A percentile compares a stretch with the other conserved stretches of the same genome.
These are phyloP conservation scores for Pseudocercospora fijiensis DNA, from an alignment of 2,329 filamentous ascomycete genomes.

Conservation along the genomic window DNA sequence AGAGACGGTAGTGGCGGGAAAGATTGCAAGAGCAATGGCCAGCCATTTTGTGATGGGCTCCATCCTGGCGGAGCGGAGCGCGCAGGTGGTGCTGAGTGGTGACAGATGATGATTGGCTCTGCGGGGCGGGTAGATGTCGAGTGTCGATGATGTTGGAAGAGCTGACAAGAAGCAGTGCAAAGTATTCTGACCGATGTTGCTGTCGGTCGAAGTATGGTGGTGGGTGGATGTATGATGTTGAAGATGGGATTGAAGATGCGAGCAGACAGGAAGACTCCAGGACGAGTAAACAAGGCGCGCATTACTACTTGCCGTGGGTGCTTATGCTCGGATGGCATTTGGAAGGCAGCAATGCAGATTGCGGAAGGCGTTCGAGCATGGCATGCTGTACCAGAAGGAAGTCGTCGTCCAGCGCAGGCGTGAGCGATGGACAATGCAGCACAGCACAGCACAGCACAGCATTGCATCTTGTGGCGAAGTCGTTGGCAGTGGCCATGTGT, in stretches of 20 bases:
- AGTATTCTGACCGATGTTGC: not conserved
- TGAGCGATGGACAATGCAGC: not conserved
- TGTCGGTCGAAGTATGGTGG: not conserved
- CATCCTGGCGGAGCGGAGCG: slow-evolving; percentile 1
- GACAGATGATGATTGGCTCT: not conserved
- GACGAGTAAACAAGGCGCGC: not conserved
- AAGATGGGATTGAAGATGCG: not conserved
- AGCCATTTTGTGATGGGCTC: not conserved
- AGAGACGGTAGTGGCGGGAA: not conserved
- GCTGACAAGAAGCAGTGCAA: not conserved
- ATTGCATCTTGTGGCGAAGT: not conserved
- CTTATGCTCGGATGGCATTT: not conserved
- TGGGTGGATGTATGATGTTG: not conserved
- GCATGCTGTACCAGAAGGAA: not conserved
- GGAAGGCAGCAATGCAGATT: not conserved
- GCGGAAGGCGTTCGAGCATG: not conserved
- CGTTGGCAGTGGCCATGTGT: not conserved
- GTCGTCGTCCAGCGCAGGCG: not conserved
- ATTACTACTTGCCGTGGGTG: not conserved
- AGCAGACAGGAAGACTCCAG: not conserved
- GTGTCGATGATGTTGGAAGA: not conserved
- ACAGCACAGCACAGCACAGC: not conserved
- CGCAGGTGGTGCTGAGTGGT: not conserved
- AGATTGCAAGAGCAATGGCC: not conserved
- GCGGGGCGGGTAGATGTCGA: not conserved